These are phyloP conservation scores for Pseudomonodictys pantanalensis DNA, from an alignment of 495 filamentous ascomycete species.

Conservation along the genomic window DNA sequence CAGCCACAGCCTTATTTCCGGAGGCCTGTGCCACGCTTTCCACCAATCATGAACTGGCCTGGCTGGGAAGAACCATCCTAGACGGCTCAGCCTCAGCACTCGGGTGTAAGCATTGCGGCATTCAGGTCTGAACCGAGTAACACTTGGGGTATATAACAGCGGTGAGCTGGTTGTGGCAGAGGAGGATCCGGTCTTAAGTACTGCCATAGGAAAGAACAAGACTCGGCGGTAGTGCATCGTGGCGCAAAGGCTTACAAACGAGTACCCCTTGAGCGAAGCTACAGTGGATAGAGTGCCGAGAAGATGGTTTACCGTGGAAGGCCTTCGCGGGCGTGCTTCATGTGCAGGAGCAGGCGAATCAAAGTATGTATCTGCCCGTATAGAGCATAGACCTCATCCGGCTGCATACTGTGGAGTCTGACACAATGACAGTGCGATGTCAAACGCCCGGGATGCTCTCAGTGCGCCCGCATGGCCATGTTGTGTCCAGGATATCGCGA, in stretches of 20 bases:
- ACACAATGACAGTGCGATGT: conserved; percentile 10
- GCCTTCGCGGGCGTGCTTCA: conserved; percentile 3
- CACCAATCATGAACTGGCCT: conserved; percentile 3
- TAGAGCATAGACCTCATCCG: background rate
- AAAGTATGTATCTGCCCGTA: background rate
- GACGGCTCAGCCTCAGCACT: no score
- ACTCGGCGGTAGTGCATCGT: no score
- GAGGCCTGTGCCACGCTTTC: background rate
- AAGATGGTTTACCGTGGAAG: background rate
- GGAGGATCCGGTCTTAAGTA: no score
- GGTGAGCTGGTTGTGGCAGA: no score
- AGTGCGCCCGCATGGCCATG: background rate
- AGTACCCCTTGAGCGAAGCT: conserved; percentile 3
- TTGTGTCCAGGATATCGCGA: conserved; percentile 6
- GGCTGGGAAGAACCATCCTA: conserved; percentile 8
- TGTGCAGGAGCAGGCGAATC: conserved; percentile 6
- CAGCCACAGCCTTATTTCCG: background rate
- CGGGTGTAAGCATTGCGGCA: no score
- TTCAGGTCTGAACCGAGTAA: no score
- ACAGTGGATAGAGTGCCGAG: background rate
- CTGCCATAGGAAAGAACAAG: no score
- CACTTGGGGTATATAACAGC: no score
- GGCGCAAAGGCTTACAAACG: background rate
- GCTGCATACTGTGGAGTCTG: background rate
- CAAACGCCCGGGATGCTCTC: background rate